Percentiles rank a stretch among this genome's conserved stretches.
These are phyloP conservation scores for Talaromyces sp. DNA, from an alignment of 2,329 filamentous ascomycete genomes.

Conservation along the genomic window DNA sequence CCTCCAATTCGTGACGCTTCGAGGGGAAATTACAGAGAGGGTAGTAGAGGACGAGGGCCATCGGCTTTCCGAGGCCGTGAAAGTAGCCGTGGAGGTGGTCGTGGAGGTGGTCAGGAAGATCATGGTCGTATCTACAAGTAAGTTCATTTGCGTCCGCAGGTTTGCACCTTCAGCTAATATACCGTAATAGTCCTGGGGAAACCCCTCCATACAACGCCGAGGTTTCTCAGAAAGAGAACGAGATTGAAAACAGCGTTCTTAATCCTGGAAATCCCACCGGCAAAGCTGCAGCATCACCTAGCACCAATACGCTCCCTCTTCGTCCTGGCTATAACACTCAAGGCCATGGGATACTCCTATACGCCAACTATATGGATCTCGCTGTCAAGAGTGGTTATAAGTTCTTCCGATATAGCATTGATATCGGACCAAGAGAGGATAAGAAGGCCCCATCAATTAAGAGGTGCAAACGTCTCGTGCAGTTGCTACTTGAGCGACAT, in stretches of 20 bases:
- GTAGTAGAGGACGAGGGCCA: background rate
- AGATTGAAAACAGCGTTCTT: conserved; percentile 3
- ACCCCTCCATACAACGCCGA: background rate
- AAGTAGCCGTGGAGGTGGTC: conserved; percentile 18
- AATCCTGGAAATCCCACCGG: background rate
- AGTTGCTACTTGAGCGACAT: conserved; percentile 41
- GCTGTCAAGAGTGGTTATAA: conserved; percentile 16
- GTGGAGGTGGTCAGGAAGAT: conserved; percentile 15
- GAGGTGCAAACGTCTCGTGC: conserved; percentile 46
- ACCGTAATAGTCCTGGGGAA: background rate
- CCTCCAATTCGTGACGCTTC: background rate
- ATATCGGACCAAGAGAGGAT: conserved; percentile 13
- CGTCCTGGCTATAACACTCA: conserved; percentile 19
- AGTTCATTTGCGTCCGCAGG: background rate
- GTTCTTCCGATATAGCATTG: conserved; percentile 29
- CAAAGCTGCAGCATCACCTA: too few relatives aligned
- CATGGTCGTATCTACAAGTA: conserved; percentile 2
- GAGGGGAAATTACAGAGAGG: background rate
- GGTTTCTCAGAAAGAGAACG: conserved; percentile 5
- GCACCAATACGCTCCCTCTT: conserved; percentile 17
- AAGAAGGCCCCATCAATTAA: conserved; percentile 27
- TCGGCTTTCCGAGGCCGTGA: background rate
- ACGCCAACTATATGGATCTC: conserved; percentile 22
- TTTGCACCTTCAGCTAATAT: background rate
- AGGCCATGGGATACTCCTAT: conserved; percentile 14